Percentiles rank a stretch among this genome's conserved stretches.
These are phyloP conservation scores for Pyrus betulifolia DNA, from an alignment of 306 rosid genomes.

Conservation along the genomic window DNA sequence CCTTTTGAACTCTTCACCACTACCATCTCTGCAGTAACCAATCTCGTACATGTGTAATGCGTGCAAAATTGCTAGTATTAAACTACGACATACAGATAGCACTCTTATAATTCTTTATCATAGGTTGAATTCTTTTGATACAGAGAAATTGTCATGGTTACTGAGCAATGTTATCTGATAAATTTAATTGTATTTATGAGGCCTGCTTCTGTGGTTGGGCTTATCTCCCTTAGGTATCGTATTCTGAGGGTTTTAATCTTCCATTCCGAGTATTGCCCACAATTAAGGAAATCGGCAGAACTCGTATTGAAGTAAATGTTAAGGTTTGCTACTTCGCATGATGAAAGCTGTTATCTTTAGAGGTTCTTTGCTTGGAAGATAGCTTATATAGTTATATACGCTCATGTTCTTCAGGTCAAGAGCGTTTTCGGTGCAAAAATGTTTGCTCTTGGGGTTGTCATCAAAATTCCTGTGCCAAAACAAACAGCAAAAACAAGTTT, in stretches of 20 bases:
- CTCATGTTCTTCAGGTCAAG: slow-evolving; percentile 54
- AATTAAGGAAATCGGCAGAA: slow-evolving; percentile 87
- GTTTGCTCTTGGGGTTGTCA: slow-evolving; percentile 93
- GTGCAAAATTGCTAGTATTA: not conserved
- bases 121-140: not conserved
- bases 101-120: not conserved
- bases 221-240: slow-evolving; percentile 56
- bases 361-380: not conserved
- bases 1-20: not conserved
- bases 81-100: not conserved
- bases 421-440: slow-evolving; percentile 86
- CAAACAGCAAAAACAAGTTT: slow-evolving; percentile 88
- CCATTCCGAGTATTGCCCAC: slow-evolving; percentile 93
- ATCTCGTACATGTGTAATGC: not conserved
- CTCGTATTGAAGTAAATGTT: slow-evolving; percentile 91
- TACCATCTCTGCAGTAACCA: not conserved
- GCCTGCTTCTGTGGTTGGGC: not conserved
- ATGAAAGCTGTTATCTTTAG: slow-evolving; percentile 6
- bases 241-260: slow-evolving; percentile 94
- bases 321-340: slow-evolving; percentile 44
- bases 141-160: not conserved
- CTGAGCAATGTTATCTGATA: not conserved
- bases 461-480: slow-evolving; percentile 88
- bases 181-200: not conserved
- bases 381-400: not conserved